phyloP scores from a whole-genome alignment of 1,284 basidiomycete species.

The Amylostereum areolatum region DNA sequence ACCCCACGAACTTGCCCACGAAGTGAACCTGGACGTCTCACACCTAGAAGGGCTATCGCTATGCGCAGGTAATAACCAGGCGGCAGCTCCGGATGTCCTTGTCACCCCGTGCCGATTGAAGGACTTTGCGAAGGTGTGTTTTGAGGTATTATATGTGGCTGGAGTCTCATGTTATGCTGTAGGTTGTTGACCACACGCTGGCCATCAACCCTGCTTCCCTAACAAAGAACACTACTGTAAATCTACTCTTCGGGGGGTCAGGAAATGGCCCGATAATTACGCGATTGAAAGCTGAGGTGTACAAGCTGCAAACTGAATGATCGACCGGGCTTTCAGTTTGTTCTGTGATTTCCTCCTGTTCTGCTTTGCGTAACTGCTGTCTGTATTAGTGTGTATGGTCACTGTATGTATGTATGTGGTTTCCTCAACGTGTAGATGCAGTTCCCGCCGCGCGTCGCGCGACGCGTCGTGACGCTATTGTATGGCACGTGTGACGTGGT shows the following conservation, averaged over 20 bases:
- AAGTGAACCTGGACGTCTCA: constrained; percentile 84
- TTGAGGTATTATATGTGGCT: neutral
- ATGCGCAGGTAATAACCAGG: constrained; percentile 33
- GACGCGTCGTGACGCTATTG: too few relatives aligned
- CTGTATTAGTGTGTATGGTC: too few relatives aligned
- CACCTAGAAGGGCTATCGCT: constrained; percentile 56
- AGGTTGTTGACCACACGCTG: constrained; percentile 63
- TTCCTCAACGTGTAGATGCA: too few relatives aligned
- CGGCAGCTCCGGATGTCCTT: constrained; percentile 72
- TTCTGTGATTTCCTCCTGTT: too few relatives aligned
- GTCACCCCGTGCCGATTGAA: constrained; percentile 82
- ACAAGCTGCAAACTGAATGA: constrained; percentile 9
- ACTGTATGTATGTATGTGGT: too few relatives aligned
- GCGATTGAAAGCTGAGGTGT: constrained; percentile 28
- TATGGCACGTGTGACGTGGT: too few relatives aligned
- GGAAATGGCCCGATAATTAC: constrained; percentile 25
- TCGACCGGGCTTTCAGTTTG: too few relatives aligned
- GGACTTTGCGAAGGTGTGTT: constrained; percentile 75
- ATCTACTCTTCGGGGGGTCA: constrained; percentile 30
- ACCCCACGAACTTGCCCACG: constrained; percentile 64
- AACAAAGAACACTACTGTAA: constrained; percentile 50
- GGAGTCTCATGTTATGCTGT: constrained; percentile 4
- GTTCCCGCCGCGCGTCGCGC: too few relatives aligned
- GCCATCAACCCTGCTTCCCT: constrained; percentile 71
- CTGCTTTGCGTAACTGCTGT: too few relatives aligned